These are phyloP conservation scores for Penicillium silybi DNA, from an alignment of 495 filamentous ascomycete genomes.

Conservation along the genomic window DNA sequence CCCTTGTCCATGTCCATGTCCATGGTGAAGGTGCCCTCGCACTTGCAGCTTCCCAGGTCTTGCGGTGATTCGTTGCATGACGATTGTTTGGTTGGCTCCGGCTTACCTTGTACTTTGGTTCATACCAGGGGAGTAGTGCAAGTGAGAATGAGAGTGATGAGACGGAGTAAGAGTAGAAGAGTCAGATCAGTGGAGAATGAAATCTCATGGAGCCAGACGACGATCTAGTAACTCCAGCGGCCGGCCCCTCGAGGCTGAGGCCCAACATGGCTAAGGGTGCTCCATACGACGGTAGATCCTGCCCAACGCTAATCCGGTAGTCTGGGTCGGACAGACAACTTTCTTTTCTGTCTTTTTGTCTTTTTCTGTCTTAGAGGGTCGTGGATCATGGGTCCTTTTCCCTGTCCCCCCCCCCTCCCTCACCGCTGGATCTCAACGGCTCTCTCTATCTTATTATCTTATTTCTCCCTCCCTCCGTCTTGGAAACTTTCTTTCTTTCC, in stretches of 20 bases:
- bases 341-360: slow-evolving; percentile 5
- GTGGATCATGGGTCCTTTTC: slow-evolving; percentile 18
- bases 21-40: slow-evolving; percentile 25
- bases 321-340: slow-evolving; percentile 25
- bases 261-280: not conserved
- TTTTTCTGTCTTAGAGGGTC: slow-evolving; percentile 6
- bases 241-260: not conserved
- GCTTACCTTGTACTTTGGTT: not conserved
- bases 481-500: not conserved
- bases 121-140: too few relatives aligned
- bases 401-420: not conserved
- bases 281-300: slow-evolving; percentile 10
- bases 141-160: too few relatives aligned
- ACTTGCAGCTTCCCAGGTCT: slow-evolving; percentile 24
- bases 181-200: not conserved
- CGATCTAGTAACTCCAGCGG: too few relatives aligned
- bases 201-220: too few relatives aligned
- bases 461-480: not conserved
- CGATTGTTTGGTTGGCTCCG: slow-evolving; percentile 14
- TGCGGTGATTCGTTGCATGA: slow-evolving; percentile 18
- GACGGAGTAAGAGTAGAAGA: not conserved
- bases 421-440: slow-evolving; percentile 29
- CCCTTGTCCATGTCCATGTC: slow-evolving; percentile 29
- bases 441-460: not conserved
- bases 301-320: slow-evolving; percentile 24